A percentile compares a stretch with the other conserved stretches of the same genome.
These are phyloP conservation scores for Capsella bursapastoris DNA, from an alignment of 345 rosid genomes.

Conservation along the genomic window DNA sequence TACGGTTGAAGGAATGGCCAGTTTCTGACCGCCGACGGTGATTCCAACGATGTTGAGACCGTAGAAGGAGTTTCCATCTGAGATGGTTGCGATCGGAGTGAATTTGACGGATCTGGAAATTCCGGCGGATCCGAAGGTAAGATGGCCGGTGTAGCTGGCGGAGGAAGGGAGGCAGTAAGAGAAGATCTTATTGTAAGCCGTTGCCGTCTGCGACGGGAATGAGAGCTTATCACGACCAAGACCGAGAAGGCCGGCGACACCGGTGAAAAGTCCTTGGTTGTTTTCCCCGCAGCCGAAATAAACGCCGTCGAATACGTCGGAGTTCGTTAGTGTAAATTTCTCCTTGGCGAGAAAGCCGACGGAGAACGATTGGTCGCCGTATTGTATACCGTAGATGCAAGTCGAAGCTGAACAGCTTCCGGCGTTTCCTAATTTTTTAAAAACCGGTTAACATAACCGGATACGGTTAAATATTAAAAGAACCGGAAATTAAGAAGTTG, in stretches of 20 bases:
- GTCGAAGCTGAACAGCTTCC: slow-evolving; percentile 58
- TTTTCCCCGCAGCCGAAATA: slow-evolving; percentile 85
- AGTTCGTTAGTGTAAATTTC: slow-evolving; percentile 57
- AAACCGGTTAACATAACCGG: slow-evolving; percentile 29
- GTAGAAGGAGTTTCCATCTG: slow-evolving; percentile 57
- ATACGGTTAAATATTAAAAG: neutral
- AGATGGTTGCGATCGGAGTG: slow-evolving; percentile 59
- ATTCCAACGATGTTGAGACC: slow-evolving; percentile 66
- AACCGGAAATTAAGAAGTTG: slow-evolving; percentile 13
- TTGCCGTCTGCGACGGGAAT: slow-evolving; percentile 65
- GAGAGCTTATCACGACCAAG: slow-evolving; percentile 80
- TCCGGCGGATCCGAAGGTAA: slow-evolving; percentile 63
- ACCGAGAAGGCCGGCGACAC: slow-evolving; percentile 80
- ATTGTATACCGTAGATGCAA: slow-evolving; percentile 77
- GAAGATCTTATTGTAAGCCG: slow-evolving; percentile 65
- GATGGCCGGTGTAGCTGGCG: slow-evolving; percentile 66
- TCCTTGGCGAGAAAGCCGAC: slow-evolving; percentile 69
- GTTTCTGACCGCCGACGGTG: slow-evolving; percentile 56
- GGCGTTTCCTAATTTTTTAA: slow-evolving; percentile 45
- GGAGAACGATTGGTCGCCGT: slow-evolving; percentile 80
- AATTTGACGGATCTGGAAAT: slow-evolving; percentile 51
- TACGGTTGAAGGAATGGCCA: slow-evolving; percentile 52
- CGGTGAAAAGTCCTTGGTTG: slow-evolving; percentile 73
- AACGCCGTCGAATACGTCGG: slow-evolving; percentile 53
- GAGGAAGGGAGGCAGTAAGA: slow-evolving; percentile 90